Base-by-base conservation (phyloP, 2,329 filamentous ascomycete species). In the Calonectria naviculata region DNA sequence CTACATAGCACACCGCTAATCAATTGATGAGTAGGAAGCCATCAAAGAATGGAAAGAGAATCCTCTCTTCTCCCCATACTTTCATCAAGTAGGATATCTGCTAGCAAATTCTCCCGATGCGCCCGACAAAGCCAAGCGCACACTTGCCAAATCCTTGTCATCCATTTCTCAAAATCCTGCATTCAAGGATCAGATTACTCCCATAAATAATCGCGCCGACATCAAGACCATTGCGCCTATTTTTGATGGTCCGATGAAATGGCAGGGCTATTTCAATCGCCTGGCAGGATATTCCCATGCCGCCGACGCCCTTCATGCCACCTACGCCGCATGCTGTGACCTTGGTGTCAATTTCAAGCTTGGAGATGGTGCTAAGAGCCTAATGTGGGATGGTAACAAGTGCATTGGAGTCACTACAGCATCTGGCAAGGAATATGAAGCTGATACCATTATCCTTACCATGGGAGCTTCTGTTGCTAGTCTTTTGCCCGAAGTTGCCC, bases 221-320 rank as follows among this genome's bases (percentile, higher is more conserved):
- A 75, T 88, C 17, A 74, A 80, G 1, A 75, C 77, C 4, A 71
- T 79, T 0, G 77, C 82, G 81, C 46, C 87, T 84, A 83, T 86
- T 87, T 75, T 87, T 84, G 60, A 78, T 15, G 89, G 88, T 0
- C 82, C 84, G 0, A 77, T 89, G 75, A 86, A 86, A 1, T 92
- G 89, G 87, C 84, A 82, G 36, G 90, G 90, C n/a, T 92, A 91
- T 77, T 84, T 88, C 70, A 92, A 91, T 75, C 82, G 83, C 3
- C 84, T 87, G 24, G 88, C 86, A 9, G 88, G 89, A 10, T 90
- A 90, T 71, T 88, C 87, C 2, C 88, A 90, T 71, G 85, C 89
- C 0, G 84, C 83, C 1, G 85, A 90, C 67, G 85, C 89, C 0
- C 77, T 91, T n/a, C 80, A 80, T 6, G 85, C 84, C 0, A 81